These are phyloP conservation scores for Secale cereale DNA, from an alignment of 176 grass and related monocot genomes.

Conservation along the genomic window DNA sequence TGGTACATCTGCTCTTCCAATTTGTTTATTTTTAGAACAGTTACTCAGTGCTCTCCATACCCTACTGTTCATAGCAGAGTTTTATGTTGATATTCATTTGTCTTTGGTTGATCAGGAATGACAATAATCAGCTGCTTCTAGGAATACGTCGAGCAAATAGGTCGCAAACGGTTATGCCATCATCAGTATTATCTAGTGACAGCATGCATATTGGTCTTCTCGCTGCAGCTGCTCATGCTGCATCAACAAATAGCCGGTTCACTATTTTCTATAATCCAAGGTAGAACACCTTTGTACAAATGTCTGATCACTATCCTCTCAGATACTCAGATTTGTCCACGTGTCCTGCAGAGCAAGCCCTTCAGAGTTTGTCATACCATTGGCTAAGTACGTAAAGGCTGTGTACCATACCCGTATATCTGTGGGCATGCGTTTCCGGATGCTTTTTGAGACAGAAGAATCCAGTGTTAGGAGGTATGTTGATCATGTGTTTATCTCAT, in stretches of 20 bases:
- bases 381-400: conserved; percentile 84
- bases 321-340: conserved; percentile 20
- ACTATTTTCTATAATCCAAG: conserved; percentile 99
- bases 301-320: conserved; percentile 6
- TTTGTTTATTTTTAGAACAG: background rate
- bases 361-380: conserved; percentile 91
- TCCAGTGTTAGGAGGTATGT: conserved; percentile 93
- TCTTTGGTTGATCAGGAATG: conserved; percentile 68
- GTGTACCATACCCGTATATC: conserved; percentile 95
- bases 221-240: conserved; percentile 95
- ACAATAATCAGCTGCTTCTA: conserved; percentile 87
- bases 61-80: background rate
- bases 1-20: conserved; percentile 47
- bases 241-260: conserved; percentile 94
- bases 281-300: conserved; percentile 35
- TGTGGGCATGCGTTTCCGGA: conserved; percentile 93
- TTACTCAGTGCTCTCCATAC: background rate
- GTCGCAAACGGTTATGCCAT: conserved; percentile 89
- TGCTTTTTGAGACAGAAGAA: conserved; percentile 99
- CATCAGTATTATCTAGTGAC: conserved; percentile 95
- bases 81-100: conserved; percentile 11
- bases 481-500: conserved; percentile 1
- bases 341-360: conserved; percentile 79
- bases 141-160: conserved; percentile 90
- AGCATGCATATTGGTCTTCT: conserved; percentile 99